phyloP scores from a whole-genome alignment of 306 rosid genomes.

The Sicyos baderoa region DNA sequence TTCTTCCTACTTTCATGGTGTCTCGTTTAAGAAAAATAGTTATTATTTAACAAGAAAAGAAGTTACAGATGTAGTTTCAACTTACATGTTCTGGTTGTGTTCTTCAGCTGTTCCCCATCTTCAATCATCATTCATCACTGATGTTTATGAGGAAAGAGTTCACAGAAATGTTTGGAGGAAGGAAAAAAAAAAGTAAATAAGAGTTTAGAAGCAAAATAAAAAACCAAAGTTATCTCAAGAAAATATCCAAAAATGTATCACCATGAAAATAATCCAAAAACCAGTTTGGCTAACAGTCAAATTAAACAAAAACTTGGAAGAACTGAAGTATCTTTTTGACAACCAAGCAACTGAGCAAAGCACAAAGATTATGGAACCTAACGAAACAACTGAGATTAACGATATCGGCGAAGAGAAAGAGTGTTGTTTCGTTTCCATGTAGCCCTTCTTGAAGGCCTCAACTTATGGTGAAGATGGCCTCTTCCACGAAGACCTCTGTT shows the following conservation, averaged over 20 bases:
- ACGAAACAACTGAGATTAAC: slow-evolving; percentile 24
- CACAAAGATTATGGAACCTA: background rate
- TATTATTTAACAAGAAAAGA: no score
- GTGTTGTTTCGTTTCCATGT: slow-evolving; percentile 89
- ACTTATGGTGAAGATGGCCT: slow-evolving; percentile 63
- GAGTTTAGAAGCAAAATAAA: background rate
- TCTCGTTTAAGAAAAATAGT: no score
- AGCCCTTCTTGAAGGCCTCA: slow-evolving; percentile 70
- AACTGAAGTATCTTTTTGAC: background rate
- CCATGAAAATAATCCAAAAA: background rate
- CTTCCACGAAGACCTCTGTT: slow-evolving; percentile 71
- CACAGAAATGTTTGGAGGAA: no score
- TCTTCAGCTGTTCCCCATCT: no score
- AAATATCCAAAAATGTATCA: background rate
- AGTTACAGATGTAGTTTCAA: no score
- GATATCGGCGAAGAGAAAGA: slow-evolving; percentile 74
- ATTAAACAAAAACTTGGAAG: slow-evolving; percentile 16
- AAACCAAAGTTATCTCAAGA: background rate
- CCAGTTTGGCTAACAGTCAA: background rate
- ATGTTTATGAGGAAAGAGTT: background rate
- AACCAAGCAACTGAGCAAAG: background rate
- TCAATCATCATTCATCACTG: no score
- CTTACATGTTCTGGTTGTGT: no score
- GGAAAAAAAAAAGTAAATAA: background rate
- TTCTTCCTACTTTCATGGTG: no score